Conservation (phyloP, 1,284 basidiomycete genomes). For the Schizophyllum amplum region DNA sequence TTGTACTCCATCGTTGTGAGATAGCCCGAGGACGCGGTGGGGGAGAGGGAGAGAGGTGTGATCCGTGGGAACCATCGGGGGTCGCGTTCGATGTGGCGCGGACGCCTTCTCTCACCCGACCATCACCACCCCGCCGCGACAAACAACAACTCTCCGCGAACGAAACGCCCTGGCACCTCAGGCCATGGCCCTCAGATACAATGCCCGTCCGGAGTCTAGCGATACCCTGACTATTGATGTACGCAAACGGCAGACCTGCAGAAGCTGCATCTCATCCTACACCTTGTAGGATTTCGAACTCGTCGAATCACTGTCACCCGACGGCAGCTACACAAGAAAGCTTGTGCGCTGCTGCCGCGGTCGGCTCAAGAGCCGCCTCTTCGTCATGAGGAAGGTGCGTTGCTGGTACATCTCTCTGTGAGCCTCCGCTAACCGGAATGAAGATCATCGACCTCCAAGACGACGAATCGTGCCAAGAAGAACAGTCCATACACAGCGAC, state of each 20-base stretch:
- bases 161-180: no score
- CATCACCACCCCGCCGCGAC: background rate
- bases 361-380: background rate
- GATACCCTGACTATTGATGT: background rate
- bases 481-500: background rate
- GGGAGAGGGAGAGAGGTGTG: background rate
- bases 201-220: background rate
- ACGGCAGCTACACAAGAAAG: background rate
- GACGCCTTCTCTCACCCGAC: background rate
- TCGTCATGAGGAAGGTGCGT: background rate
- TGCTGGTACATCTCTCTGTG: background rate
- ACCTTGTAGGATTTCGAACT: background rate
- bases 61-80: background rate
- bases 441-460: background rate
- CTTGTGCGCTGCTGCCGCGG: background rate
- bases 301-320: background rate
- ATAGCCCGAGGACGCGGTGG: no score
- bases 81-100: background rate
- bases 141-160: no score
- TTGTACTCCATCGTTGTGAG: conserved; percentile 61
- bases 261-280: no score
- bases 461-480: no score
- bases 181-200: no score
- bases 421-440: background rate
- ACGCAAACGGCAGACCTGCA: no score